Evolutionary conservation across 73 alveolate species (phyloP), one percentile per base, ranked within the genome.

Genomic region (Paraurostyla sp.): DNA sequence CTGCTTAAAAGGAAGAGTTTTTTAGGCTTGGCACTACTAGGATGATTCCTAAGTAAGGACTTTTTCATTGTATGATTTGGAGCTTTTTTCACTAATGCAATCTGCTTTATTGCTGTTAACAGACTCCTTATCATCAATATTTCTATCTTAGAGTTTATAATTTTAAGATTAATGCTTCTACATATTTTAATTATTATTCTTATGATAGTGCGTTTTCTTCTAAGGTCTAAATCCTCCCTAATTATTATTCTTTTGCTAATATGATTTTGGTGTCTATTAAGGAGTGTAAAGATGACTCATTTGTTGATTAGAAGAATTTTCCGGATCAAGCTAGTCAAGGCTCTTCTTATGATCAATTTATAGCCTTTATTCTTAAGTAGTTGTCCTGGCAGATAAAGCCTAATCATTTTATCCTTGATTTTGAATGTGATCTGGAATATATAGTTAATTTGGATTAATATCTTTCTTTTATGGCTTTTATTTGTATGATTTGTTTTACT

Each of bases 151-250:
- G 1, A 65, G 6, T 38, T 65, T 65, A 1, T 65, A 33, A 40
- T 65, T 65, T 9, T 65, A 58, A 38, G 82, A 65, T 38, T 65
- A 65, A 65, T 65, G 82, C 25, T 65, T 65, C 23, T 65, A 40
- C 42, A 65, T 22, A 56, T 22, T 56, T 22, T 56, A 56, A 15
- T 15, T 56, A 56, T 9, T 56, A 56, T 9, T 56, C n/a, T n/a
- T n/a, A n/a, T n/a, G n/a, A n/a, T n/a, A n/a, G n/a, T n/a, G n/a
- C n/a, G n/a, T n/a, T n/a, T n/a, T n/a, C n/a, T n/a, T n/a, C n/a
- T n/a, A n/a, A n/a, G n/a, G n/a, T n/a, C n/a, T n/a, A n/a, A n/a
- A n/a, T n/a, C n/a, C n/a, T n/a, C n/a, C n/a, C n/a, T n/a, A n/a
- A 56, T 56, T 56, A 15, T 13, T 22, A 56, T 15, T 56, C 32